Evolutionary conservation across 257 asterid species (phyloP), one percentile per base, ranked within the genome.

Genomic region (Nicotiana sylvestris): DNA sequence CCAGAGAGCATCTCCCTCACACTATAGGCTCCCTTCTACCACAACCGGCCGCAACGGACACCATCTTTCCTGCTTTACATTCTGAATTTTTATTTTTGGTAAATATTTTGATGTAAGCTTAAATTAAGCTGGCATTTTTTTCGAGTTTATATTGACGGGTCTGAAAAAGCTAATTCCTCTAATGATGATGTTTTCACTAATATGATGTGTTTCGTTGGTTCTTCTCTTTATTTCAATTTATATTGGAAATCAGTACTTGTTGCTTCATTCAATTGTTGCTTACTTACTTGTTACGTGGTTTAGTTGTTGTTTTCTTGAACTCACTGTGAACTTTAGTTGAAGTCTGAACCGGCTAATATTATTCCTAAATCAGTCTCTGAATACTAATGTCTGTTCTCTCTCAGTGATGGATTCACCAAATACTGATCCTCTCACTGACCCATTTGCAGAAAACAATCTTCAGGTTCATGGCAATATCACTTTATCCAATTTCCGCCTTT

Each of bases 391-490:
- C 5, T 76, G 9, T 60, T 76, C 64, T 76, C 46, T 51, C 55
- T 3, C 29, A 76, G 46, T 51, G 53, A 76, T 76, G 80, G 57
- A 76, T 51, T 76, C 65, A 27, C 43, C 43, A 51, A 51, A 74
- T 74, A 61, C 53, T 27, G 64, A 76, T 76, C 1, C 64, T 51
- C 46, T 6, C 0, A 76, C 29, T 4, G 65, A 4, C 43, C 39
- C 83, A 77, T 11, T 82, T 13, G 81, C 88, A 0, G 89, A 86
- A n/a, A 84, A 82, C 6, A 58, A 90, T 51, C 89, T 88, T 49
- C 95, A 88, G 93, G 95, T 91, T 82, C 6, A 15, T 66, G 18
- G 21, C 33, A 56, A 51, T 78, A 25, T 7, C 21, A 81, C 57
- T 13, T 32, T 67, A 68, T 56, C 65, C 64, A 32, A 3, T 15